phyloP scores from a whole-genome alignment of 352 stramenopile species.

The Phytophthora brassicae region DNA sequence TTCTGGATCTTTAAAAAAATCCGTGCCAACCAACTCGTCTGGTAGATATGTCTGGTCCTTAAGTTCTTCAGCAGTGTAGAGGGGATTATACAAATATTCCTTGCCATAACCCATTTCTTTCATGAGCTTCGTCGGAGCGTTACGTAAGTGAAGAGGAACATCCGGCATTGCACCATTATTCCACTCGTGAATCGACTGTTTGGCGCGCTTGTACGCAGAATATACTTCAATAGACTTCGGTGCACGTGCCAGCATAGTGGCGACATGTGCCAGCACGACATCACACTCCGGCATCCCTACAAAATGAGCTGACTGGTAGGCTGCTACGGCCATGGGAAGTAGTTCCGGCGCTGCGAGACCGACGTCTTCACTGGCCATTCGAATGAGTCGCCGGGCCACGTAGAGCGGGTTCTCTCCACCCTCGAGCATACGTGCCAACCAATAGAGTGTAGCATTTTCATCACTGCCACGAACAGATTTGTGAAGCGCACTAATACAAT shows the following conservation, averaged over 20 bases:
- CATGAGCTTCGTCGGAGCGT: constrained; percentile 83
- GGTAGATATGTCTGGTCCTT: constrained; percentile 88
- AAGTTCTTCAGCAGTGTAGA: constrained; percentile 62
- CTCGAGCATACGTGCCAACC: constrained; percentile 86
- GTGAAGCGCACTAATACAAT: constrained; percentile 84
- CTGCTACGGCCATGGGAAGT: constrained; percentile 63
- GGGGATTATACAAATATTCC: constrained; percentile 85
- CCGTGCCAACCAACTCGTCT: constrained; percentile 53
- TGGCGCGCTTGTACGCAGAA: constrained; percentile 79
- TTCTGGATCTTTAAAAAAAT: constrained; percentile 51
- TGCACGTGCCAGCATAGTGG: constrained; percentile 75
- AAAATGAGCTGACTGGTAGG: constrained; percentile 76
- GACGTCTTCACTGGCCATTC: constrained; percentile 86
- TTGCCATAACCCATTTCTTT: constrained; percentile 73
- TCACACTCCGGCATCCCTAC: constrained; percentile 88
- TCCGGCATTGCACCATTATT: constrained; percentile 56
- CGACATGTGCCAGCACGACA: constrained; percentile 78
- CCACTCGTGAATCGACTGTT: constrained; percentile 61
- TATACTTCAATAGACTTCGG: constrained; percentile 87
- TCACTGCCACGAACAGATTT: constrained; percentile 86
- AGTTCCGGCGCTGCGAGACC: constrained; percentile 71
- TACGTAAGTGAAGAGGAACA: constrained; percentile 81
- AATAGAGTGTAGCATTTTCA: constrained; percentile 81
- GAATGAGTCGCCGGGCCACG: constrained; percentile 77
- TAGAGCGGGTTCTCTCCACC: constrained; percentile 85